A percentile compares a stretch with the other conserved stretches of the same genome.
phyloP scores from a whole-genome alignment of 495 filamentous ascomycete genomes.

The Apiosordaria backusii region DNA sequence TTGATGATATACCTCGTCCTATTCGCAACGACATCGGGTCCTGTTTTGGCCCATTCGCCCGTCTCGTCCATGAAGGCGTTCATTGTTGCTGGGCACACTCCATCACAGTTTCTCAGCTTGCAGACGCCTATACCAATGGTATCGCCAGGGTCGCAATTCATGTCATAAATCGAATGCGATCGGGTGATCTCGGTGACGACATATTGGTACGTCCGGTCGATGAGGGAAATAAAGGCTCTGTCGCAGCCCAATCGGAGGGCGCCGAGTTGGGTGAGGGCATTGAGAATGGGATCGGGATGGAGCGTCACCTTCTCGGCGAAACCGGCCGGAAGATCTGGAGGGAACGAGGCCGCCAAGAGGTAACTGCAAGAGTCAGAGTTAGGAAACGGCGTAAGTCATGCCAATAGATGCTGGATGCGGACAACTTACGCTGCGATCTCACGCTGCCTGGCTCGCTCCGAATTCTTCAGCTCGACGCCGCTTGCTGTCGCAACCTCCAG shows the following conservation, averaged over 20 bases:
- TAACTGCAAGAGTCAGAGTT: conserved; percentile 9
- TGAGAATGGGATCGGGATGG: conserved; percentile 39
- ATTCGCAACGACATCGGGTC: conserved; percentile 26
- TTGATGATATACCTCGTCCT: conserved; percentile 28
- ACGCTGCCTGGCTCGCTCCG: neutral
- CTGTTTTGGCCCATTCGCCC: conserved; percentile 24
- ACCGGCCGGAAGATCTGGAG: conserved; percentile 9
- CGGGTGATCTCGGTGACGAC: conserved; percentile 40
- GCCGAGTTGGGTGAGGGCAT: conserved; percentile 44
- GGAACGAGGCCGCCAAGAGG: conserved; percentile 28
- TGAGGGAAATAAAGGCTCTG: conserved; percentile 41
- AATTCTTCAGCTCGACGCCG: neutral
- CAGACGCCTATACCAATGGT: conserved; percentile 28
- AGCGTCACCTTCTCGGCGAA: conserved; percentile 11
- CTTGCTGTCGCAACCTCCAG: neutral
- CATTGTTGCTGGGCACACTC: conserved; percentile 38
- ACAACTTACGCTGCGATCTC: conserved; percentile 1
- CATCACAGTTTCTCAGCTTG: conserved; percentile 27
- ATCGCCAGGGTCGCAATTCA: conserved; percentile 18
- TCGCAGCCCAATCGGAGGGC: conserved; percentile 37
- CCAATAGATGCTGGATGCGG: neutral
- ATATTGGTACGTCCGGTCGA: conserved; percentile 35
- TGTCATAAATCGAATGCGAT: conserved; percentile 21
- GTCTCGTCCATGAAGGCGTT: conserved; percentile 36
- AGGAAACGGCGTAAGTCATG: neutral